phyloP scores from a whole-genome alignment of 805 yeast genomes.

The Spathaspora passalidarum region DNA sequence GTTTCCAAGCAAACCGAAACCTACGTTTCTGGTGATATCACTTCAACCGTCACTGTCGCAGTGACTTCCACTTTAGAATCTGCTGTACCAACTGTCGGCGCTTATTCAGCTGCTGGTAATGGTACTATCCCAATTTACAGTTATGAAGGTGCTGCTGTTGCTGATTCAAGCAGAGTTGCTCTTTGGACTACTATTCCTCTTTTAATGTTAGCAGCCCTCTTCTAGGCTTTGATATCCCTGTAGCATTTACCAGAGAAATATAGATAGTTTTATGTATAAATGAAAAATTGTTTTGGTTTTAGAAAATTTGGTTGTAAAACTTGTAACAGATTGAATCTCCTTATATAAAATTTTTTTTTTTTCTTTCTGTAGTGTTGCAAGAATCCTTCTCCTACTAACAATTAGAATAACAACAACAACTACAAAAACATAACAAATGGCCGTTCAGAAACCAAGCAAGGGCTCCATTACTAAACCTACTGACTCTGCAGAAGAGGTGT shows the following conservation, averaged over 20 bases:
- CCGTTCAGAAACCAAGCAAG: background rate
- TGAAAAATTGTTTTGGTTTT: background rate
- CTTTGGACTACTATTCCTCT: constrained; percentile 7
- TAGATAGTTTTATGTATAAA: background rate
- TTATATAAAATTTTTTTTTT: no score
- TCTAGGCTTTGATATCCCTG: background rate
- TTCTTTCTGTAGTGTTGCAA: background rate
- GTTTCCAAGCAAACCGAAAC: constrained; percentile 3
- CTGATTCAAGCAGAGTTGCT: constrained; percentile 3
- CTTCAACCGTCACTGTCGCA: constrained; percentile 3
- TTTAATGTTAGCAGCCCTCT: constrained; percentile 6
- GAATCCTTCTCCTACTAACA: no score
- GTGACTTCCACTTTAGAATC: constrained; percentile 6
- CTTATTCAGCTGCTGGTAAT: background rate
- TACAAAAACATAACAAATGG: background rate
- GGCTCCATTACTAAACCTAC: background rate
- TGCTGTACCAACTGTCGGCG: background rate
- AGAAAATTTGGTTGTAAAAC: background rate
- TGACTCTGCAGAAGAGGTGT: background rate
- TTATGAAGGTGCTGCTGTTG: constrained; percentile 9
- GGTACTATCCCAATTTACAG: constrained; percentile 1
- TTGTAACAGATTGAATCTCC: background rate
- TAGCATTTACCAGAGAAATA: background rate
- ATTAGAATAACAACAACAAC: background rate
- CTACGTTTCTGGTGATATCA: constrained; percentile 4